Percentiles rank a stretch among this genome's conserved stretches.
phyloP scores from a whole-genome alignment of 139 green algal genomes.

The Chlamydomonas urium region DNA sequence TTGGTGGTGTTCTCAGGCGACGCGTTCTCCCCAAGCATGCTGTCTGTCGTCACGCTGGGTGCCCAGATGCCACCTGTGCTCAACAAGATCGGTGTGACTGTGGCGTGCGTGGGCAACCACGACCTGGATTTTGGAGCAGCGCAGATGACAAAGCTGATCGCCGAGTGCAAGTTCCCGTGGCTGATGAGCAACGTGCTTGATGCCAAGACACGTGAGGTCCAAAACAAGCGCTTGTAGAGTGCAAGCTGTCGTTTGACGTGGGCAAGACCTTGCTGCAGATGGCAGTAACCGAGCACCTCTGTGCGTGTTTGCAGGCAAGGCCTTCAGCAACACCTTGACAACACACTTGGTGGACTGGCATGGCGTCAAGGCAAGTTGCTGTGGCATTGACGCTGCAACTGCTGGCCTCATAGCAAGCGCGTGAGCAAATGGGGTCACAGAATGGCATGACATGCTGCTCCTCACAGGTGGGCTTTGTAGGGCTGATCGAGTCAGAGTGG shows the following conservation, averaged over 20 bases:
- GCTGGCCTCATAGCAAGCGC: too few species aligned
- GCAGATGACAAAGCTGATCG: slow-evolving; percentile 46
- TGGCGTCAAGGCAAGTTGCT: slow-evolving; percentile 18
- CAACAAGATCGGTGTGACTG: slow-evolving; percentile 58
- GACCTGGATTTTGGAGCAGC: slow-evolving; percentile 55
- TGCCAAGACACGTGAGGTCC: slow-evolving; percentile 38
- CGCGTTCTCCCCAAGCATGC: slow-evolving; percentile 63
- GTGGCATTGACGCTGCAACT: too few species aligned
- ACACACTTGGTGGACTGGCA: slow-evolving; percentile 31
- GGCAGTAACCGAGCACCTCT: too few species aligned
- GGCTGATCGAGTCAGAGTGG: slow-evolving; percentile 75
- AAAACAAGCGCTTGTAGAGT: too few species aligned
- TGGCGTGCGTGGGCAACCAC: slow-evolving; percentile 58
- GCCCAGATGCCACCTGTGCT: slow-evolving; percentile 76
- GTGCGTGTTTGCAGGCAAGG: slow-evolving; percentile 10
- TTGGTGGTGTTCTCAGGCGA: slow-evolving; percentile 79
- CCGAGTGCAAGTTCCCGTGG: slow-evolving; percentile 69
- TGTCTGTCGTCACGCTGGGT: slow-evolving; percentile 68
- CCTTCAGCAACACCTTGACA: slow-evolving; percentile 13
- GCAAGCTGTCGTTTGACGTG: too few species aligned
- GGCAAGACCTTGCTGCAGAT: too few species aligned
- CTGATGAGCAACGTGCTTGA: slow-evolving; percentile 76
- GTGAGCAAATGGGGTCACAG: too few species aligned
- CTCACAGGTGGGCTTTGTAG: slow-evolving; percentile 59
- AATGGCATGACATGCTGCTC: too few species aligned